These are phyloP conservation scores for Boletus patriciae DNA, from an alignment of 768 basidiomycete species.

Conservation along the genomic window DNA sequence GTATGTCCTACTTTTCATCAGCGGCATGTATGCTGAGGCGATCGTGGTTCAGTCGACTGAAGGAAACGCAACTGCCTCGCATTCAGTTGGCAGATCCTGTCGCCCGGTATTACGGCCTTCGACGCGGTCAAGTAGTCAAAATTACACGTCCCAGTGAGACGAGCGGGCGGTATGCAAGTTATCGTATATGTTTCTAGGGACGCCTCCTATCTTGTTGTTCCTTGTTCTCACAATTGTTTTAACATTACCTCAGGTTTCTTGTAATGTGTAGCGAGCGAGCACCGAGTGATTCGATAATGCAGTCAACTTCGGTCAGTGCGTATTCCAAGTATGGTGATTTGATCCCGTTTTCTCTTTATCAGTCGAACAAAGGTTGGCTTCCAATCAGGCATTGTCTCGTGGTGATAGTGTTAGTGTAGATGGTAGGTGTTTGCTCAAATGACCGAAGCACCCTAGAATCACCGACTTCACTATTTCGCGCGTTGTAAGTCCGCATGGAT, in stretches of 20 bases:
- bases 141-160: constrained; percentile 98
- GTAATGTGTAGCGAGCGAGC: constrained; percentile 16
- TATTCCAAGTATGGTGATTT: neutral
- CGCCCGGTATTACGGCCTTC: constrained; percentile 96
- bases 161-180: constrained; percentile 89
- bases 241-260: constrained; percentile 8
- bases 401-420: neutral
- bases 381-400: neutral
- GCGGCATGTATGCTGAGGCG: constrained; percentile 9
- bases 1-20: constrained; percentile 51
- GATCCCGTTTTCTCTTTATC: neutral
- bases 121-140: constrained; percentile 96
- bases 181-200: constrained; percentile 81
- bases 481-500: neutral
- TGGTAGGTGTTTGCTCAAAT: neutral
- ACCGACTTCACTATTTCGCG: neutral
- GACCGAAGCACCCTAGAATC: neutral
- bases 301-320: constrained; percentile 1
- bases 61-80: constrained; percentile 96
- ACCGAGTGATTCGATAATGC: constrained; percentile 4
- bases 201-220: neutral
- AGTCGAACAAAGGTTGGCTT: neutral
- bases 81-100: constrained; percentile 97
- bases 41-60: constrained; percentile 69
- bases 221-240: neutral